Evolutionary conservation across 2,329 filamentous ascomycete genomes (phyloP), one percentile per base, ranked within the genome.

Genomic region (Metarhizium brunneum): DNA sequence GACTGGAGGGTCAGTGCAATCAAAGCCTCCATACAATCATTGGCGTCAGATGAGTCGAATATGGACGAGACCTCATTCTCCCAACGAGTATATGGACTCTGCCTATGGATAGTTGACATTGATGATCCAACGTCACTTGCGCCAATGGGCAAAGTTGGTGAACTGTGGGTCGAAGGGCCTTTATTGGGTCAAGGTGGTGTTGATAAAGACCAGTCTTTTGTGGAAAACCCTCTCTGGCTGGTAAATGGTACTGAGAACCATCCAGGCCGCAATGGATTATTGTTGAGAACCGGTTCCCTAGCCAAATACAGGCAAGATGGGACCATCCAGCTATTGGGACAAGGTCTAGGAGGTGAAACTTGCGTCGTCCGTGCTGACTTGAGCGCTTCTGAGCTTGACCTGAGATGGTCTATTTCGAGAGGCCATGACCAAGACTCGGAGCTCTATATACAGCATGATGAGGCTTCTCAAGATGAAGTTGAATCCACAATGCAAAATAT

Each of bases 151-250:
- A 3, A 8, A 18, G 40, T 50, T 18, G 32, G 55, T 47, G 42
- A 51, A 25, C 42, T 54, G 20, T 51, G 52, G 47, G 30, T 54
- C 30, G 55, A 57, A 45, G 52, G 55, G 8, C 53, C 53, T 8
- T 32, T 47, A 43, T 25, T 42, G 7, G 43, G 25, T 35, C 25
- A n/a, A n/a, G 14, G 11, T 2, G n/a, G 29, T 16, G 20, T 16
- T n/a, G 32, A 25, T 36, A 16, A 32, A 18, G 47, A 50, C 4
- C 25, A 25, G 7, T 50, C 5, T 8, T 35, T 50, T n/a, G n/a
- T 50, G 14, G 32, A 50, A 32, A 36, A 50, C 47, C 47, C 47
- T 14, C 6, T 29, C 3, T 50, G 47, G 47, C 47, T 50, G 11
- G 5, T 50, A 5, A 32, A 36, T 5, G 47, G 47, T 16, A 32